Base-by-base conservation (phyloP, 2,329 filamentous ascomycete genomes). In the Didymella pomorum region DNA sequence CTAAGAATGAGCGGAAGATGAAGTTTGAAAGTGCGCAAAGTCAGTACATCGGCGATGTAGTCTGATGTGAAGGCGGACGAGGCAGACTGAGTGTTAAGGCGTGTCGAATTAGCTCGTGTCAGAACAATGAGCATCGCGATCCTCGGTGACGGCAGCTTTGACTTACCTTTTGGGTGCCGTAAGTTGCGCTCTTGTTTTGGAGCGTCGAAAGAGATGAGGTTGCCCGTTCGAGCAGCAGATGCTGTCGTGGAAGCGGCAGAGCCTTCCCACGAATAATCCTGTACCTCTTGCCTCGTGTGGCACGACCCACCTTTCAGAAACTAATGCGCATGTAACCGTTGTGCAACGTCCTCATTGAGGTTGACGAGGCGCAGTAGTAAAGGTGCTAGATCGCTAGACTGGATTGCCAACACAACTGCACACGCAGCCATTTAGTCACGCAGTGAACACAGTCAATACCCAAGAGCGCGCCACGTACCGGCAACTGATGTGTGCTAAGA, bases 161-260 rank as follows among this genome's bases (percentile, higher is more conserved):
- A 43, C 44, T 48, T n/a, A 20, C 12, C n/a, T 18, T 4, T 14
- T 44, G 12, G 29, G 25, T 33, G 28, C 18, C n/a, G n/a, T 20
- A 7, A 21, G 25, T 23, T 14, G n/a, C n/a, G 21, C 35, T 23
- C 7, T 35, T 37, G 21, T 16, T 9, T 12, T 14, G 21, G 25
- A 14, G 23, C 42, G 53, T 41, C 9, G 43, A 23, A 29, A 23
- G 45, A 49, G 31, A 35, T 25, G 48, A 33, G 48, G 45, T 53
- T 41, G 35, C 37, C 43, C 49, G 23, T 42, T 55, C 26, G 28
- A 55, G 25, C 35, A 46, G 60, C 31, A 43, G 50, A 35, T 33
- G 50, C 49, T 64, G 61, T 61, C 52, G 49, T 66, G 58, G 41
- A 60, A 47, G 54, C 42, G 23, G 5, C 46, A 25, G 45, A 51